Evolutionary conservation across 176 grass and related monocot genomes (phyloP).

Genomic region (Miscanthus lutarioriparius): DNA sequence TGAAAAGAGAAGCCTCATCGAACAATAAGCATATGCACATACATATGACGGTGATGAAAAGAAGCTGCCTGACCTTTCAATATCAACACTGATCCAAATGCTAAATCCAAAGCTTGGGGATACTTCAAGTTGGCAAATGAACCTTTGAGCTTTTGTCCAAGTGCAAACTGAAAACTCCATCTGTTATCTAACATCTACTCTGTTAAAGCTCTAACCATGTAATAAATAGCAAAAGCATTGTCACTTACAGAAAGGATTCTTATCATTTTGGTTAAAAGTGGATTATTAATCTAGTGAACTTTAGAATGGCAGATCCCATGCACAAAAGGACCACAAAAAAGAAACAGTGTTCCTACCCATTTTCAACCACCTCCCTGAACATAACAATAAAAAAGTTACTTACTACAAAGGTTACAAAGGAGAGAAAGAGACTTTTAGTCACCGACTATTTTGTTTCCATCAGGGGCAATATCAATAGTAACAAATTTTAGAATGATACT

Average conservation of each 20-base stretch:
- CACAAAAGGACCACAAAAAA: neutral
- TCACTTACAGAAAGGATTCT: constrained; percentile 11
- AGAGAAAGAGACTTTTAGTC: neutral
- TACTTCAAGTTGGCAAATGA: constrained; percentile 18
- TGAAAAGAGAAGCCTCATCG: neutral
- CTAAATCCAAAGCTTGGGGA: constrained; percentile 8
- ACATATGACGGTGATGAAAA: constrained; percentile 7
- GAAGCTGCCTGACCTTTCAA: neutral
- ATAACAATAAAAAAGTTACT: constrained; percentile 1
- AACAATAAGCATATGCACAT: neutral
- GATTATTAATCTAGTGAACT: constrained; percentile 5
- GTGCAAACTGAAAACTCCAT: constrained; percentile 24
- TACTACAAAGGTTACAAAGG: neutral
- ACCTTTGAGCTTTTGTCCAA: constrained; percentile 8
- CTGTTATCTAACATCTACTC: constrained; percentile 10
- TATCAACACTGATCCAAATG: neutral
- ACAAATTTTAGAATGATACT: constrained; percentile 2
- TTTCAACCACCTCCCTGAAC: neutral
- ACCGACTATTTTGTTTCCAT: neutral
- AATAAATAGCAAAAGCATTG: constrained; percentile 6
- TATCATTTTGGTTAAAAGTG: neutral
- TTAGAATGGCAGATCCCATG: constrained; percentile 19
- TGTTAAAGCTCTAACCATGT: neutral
- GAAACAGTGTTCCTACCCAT: neutral
- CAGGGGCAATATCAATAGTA: neutral